phyloP scores from a whole-genome alignment of 2,329 filamentous ascomycete genomes.

The Cladophialophora bantiana region DNA sequence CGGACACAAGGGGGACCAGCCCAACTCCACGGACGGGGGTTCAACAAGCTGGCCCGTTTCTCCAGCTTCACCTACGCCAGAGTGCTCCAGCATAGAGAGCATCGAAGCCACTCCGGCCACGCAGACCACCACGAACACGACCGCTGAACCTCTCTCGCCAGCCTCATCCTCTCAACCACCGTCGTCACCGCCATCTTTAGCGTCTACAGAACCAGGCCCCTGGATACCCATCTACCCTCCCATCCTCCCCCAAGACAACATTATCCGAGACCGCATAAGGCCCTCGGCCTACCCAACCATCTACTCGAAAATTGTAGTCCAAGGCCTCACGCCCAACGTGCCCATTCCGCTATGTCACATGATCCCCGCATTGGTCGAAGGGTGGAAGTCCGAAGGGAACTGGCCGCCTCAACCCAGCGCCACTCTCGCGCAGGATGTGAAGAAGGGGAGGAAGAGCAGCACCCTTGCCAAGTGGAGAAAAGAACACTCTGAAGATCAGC shows the following conservation, averaged over 20 bases:
- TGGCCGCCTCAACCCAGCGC: slow-evolving; percentile 73
- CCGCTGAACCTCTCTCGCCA: slow-evolving; percentile 10
- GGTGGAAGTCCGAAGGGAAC: slow-evolving; percentile 92
- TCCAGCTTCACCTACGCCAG: slow-evolving; percentile 19
- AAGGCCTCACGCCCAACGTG: slow-evolving; percentile 80
- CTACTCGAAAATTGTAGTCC: slow-evolving; percentile 86
- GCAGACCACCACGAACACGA: slow-evolving; percentile 7
- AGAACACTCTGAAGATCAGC: slow-evolving; percentile 21
- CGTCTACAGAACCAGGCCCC: slow-evolving; percentile 52
- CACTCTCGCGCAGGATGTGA: slow-evolving; percentile 21
- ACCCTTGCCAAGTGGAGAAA: slow-evolving; percentile 32
- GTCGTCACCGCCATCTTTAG: slow-evolving; percentile 52
- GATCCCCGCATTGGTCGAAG: slow-evolving; percentile 78
- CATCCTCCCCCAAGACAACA: slow-evolving; percentile 74
- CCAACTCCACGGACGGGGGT: slow-evolving; percentile 12
- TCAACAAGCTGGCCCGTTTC: slow-evolving; percentile 16
- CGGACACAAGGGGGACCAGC: slow-evolving; percentile 7
- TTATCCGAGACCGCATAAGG: slow-evolving; percentile 78
- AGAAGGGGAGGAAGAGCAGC: slow-evolving; percentile 29
- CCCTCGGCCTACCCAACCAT: slow-evolving; percentile 78
- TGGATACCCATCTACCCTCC: slow-evolving; percentile 76
- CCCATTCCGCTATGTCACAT: slow-evolving; percentile 88
- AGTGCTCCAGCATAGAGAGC: slow-evolving; percentile 28
- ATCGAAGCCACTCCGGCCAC: slow-evolving; percentile 13
- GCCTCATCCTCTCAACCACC: slow-evolving; percentile 44